Evolutionary conservation across 169 alveolate genomes (phyloP).

Genomic region (Plasmodium relictum): DNA sequence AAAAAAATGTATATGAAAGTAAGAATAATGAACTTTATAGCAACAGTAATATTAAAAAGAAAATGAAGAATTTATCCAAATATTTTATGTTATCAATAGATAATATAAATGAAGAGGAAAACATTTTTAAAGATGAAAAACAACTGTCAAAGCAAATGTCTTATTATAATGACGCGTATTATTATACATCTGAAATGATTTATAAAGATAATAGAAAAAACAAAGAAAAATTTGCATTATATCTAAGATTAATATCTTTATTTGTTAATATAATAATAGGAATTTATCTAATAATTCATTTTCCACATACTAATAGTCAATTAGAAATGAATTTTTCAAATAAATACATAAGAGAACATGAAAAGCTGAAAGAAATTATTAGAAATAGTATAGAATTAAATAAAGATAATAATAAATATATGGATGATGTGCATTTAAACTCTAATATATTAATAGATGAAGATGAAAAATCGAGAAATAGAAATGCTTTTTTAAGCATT

Average conservation of each 20-base stretch:
- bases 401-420: constrained; percentile 4
- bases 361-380: constrained; percentile 28
- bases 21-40: background rate
- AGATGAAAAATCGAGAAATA: constrained; percentile 19
- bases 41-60: constrained; percentile 8
- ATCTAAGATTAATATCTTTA: constrained; percentile 65
- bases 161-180: constrained; percentile 65
- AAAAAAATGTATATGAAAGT: background rate
- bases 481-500: constrained; percentile 1
- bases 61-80: constrained; percentile 25
- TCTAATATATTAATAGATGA: background rate
- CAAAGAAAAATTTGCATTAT: constrained; percentile 57
- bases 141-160: constrained; percentile 69
- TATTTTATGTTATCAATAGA: constrained; percentile 66
- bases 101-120: constrained; percentile 47
- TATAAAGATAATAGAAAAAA: constrained; percentile 49
- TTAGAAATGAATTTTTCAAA: background rate
- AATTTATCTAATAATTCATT: constrained; percentile 47
- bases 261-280: constrained; percentile 62
- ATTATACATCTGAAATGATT: constrained; percentile 72
- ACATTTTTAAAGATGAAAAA: constrained; percentile 69
- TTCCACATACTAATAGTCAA: constrained; percentile 61
- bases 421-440: background rate
- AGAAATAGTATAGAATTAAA: constrained; percentile 15
- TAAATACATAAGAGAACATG: constrained; percentile 24